Conservation (phyloP, 2,329 filamentous ascomycete genomes). For the Chalaropsis ovoidea region DNA sequence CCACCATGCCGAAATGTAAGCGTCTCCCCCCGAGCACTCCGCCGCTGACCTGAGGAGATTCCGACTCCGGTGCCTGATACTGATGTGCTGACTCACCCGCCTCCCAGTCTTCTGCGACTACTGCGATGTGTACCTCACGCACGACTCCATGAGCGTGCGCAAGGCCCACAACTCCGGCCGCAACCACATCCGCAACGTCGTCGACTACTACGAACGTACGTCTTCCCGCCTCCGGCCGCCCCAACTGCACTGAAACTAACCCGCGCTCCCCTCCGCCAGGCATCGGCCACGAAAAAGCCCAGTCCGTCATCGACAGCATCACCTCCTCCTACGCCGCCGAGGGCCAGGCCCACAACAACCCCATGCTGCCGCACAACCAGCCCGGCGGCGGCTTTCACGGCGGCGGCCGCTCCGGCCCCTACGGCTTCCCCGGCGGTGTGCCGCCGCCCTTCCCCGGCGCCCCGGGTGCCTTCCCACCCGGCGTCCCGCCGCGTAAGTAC, state of each 20-base stretch:
- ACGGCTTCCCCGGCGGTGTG: slow-evolving; percentile 34
- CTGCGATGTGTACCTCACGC: slow-evolving; percentile 99
- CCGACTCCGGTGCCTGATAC: too few relatives aligned
- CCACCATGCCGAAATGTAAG: slow-evolving; percentile 14
- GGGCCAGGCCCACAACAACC: slow-evolving; percentile 77
- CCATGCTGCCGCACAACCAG: slow-evolving; percentile 65
- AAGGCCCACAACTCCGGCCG: slow-evolving; percentile 96
- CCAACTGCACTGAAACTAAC: too few relatives aligned
- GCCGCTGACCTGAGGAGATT: too few relatives aligned
- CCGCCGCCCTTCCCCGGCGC: slow-evolving; percentile 31
- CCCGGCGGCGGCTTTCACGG: slow-evolving; percentile 41
- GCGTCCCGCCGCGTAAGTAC: slow-evolving; percentile 43
- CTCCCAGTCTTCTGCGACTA: slow-evolving; percentile 57
- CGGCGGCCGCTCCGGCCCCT: slow-evolving; percentile 31
- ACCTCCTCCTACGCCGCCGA: slow-evolving; percentile 91
- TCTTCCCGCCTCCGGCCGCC: slow-evolving; percentile 22
- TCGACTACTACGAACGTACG: slow-evolving; percentile 94
- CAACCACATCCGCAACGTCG: slow-evolving; percentile 94
- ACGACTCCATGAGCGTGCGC: slow-evolving; percentile 99
- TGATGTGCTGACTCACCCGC: slow-evolving; percentile 31
- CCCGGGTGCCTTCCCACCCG: slow-evolving; percentile 35
- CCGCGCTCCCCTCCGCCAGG: slow-evolving; percentile 42
- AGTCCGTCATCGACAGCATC: slow-evolving; percentile 96
- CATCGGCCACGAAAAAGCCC: slow-evolving; percentile 96
- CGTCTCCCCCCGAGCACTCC: slow-evolving; percentile 26